A percentile compares a stretch with the other conserved stretches of the same genome.
These are phyloP conservation scores for Plasmodium cynomolgi DNA, from an alignment of 169 alveolate species.

Conservation along the genomic window DNA sequence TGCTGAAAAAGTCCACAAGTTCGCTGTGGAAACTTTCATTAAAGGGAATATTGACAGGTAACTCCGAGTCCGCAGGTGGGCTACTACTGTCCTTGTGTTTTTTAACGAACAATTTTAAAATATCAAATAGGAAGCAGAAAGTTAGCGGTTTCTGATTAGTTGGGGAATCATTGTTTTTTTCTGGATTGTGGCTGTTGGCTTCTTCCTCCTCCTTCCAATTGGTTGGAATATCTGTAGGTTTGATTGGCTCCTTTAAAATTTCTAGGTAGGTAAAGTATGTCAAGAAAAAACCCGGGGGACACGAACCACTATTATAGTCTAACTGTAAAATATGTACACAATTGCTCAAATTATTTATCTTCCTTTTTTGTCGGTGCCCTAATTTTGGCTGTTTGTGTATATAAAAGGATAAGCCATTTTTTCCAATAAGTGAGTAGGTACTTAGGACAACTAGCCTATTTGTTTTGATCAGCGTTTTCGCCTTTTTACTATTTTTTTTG, in stretches of 20 bases:
- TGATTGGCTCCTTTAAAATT: not conserved
- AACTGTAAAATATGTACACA: slow-evolving; percentile 44
- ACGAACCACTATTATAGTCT: slow-evolving; percentile 62
- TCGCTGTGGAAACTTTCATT: slow-evolving; percentile 6
- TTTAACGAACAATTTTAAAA: slow-evolving; percentile 41
- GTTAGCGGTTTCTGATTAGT: slow-evolving; percentile 23
- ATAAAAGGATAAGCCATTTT: slow-evolving; percentile 41
- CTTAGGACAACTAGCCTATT: slow-evolving; percentile 41
- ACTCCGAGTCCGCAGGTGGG: not conserved
- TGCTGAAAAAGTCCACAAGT: not conserved
- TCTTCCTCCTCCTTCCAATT: not conserved
- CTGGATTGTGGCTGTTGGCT: not conserved
- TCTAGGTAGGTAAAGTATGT: slow-evolving; percentile 60
- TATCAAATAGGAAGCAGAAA: slow-evolving; percentile 34
- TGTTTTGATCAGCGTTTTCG: slow-evolving; percentile 5
- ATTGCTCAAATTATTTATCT: not conserved
- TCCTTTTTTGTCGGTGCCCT: not conserved
- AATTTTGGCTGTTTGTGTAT: slow-evolving; percentile 48
- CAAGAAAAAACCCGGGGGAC: slow-evolving; percentile 50
- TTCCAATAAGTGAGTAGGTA: slow-evolving; percentile 51
- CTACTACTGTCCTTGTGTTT: slow-evolving; percentile 2
- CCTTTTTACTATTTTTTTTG: slow-evolving; percentile 1
- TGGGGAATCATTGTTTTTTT: not conserved
- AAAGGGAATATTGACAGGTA: slow-evolving; percentile 8
- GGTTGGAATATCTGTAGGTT: not conserved